Evolutionary conservation across 2,329 filamentous ascomycete genomes (phyloP).

Genomic region (Sporothrix brasiliensis): DNA sequence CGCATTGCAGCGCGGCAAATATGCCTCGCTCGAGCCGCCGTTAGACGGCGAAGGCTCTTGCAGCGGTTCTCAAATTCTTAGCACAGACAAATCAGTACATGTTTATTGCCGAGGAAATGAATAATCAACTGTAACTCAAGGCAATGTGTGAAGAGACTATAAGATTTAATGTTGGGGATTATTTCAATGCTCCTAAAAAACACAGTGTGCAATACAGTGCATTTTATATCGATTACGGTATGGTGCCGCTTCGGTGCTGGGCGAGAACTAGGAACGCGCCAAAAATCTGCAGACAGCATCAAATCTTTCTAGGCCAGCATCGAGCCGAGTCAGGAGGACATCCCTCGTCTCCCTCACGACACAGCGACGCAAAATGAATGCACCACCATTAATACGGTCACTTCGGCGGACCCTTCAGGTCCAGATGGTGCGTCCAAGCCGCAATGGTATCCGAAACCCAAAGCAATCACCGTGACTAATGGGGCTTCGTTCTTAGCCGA

Average conservation of each 20-base stretch:
- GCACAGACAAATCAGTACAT: not conserved
- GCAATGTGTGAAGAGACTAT: not conserved
- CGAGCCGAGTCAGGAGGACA: not conserved
- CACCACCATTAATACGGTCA: slow-evolving; percentile 45
- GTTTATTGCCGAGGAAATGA: slow-evolving; percentile 2
- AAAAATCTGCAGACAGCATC: slow-evolving; percentile 33
- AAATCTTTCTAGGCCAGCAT: slow-evolving; percentile 24
- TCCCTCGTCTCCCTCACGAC: not conserved
- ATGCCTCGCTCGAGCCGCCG: not conserved
- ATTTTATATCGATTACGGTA: slow-evolving; percentile 40
- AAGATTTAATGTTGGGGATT: not conserved
- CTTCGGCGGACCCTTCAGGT: slow-evolving; percentile 41
- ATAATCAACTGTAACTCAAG: too few relatives aligned
- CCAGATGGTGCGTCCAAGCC: slow-evolving; percentile 39
- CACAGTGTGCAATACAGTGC: slow-evolving; percentile 21
- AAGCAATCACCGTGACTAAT: slow-evolving; percentile 15
- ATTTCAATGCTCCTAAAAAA: not conserved
- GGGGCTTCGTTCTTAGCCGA: not conserved
- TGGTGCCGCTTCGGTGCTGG: not conserved
- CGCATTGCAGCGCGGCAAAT: not conserved
- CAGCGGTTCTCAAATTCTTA: slow-evolving; percentile 17
- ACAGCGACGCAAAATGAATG: slow-evolving; percentile 42
- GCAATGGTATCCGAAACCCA: not conserved
- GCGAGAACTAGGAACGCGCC: slow-evolving; percentile 26
- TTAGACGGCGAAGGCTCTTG: not conserved